phyloP scores from a whole-genome alignment of 1,284 basidiomycete genomes.

The Pisolithus thermaeus region DNA sequence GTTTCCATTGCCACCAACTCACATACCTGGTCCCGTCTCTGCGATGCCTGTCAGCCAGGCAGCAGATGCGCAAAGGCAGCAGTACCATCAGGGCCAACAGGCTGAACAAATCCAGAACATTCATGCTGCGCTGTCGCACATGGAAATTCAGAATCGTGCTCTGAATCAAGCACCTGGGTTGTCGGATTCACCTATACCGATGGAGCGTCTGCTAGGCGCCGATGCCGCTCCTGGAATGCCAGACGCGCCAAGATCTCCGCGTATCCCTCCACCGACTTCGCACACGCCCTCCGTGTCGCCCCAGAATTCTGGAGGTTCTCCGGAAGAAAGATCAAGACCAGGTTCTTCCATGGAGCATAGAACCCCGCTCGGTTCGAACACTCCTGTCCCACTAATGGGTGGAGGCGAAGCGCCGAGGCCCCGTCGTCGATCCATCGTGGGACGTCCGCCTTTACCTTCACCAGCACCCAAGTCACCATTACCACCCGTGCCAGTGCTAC shows the following conservation, averaged over 20 bases:
- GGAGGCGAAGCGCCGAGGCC: constrained; percentile 9
- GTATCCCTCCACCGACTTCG: constrained; percentile 3
- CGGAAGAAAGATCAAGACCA: background rate
- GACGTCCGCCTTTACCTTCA: constrained; percentile 10
- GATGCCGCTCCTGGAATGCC: constrained; percentile 1
- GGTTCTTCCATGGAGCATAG: background rate
- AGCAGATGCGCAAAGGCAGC: constrained; percentile 22
- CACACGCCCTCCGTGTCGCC: constrained; percentile 4
- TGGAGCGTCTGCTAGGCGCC: background rate
- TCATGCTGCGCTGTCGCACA: constrained; percentile 13
- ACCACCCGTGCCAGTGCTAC: background rate
- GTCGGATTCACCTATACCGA: constrained; percentile 16
- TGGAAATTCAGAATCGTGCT: constrained; percentile 13
- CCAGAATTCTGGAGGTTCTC: constrained; percentile 3
- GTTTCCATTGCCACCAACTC: constrained; percentile 67
- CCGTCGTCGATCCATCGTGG: constrained; percentile 18
- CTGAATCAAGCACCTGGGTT: constrained; percentile 14
- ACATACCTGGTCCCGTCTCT: constrained; percentile 47
- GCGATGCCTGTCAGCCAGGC: constrained; percentile 11
- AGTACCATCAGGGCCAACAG: constrained; percentile 6
- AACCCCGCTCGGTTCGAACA: background rate
- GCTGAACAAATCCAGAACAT: constrained; percentile 13
- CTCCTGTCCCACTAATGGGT: background rate
- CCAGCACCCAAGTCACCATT: constrained; percentile 10
- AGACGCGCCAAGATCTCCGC: constrained; percentile 2